Percentiles rank a stretch among this genome's conserved stretches.
Evolutionary conservation across 148 eudicot species (phyloP).

Genomic region (Amaranthus hypochondriacus): DNA sequence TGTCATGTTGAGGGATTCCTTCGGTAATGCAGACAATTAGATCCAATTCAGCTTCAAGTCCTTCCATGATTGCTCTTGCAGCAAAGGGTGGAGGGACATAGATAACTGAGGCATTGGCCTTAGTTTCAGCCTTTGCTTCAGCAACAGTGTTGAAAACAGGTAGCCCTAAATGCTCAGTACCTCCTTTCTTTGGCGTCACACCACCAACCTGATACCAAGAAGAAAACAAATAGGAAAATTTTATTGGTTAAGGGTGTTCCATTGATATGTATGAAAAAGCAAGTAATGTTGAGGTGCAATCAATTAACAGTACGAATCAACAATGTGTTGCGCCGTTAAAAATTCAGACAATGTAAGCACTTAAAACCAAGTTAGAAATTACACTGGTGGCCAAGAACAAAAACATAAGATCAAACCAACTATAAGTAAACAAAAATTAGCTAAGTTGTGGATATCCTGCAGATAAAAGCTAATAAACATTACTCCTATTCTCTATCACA

Average conservation of each 20-base stretch:
- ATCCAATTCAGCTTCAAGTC: slow-evolving; percentile 89
- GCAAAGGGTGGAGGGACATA: slow-evolving; percentile 99
- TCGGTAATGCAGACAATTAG: slow-evolving; percentile 94
- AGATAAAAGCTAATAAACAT: no score
- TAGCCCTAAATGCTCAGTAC: slow-evolving; percentile 92
- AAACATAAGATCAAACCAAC: no score
- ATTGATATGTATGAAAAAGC: background rate
- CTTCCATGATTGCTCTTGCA: slow-evolving; percentile 94
- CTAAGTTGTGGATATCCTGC: no score
- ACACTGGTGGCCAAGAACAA: no score
- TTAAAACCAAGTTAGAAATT: no score
- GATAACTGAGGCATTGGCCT: slow-evolving; percentile 93
- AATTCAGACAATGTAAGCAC: no score
- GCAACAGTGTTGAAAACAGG: slow-evolving; percentile 90
- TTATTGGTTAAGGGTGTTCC: no score
- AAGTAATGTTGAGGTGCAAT: background rate
- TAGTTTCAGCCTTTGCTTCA: slow-evolving; percentile 94
- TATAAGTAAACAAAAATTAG: no score
- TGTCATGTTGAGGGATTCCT: slow-evolving; percentile 99
- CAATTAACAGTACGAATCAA: background rate
- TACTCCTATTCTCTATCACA: no score
- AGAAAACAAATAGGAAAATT: background rate
- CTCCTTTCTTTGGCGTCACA: slow-evolving; percentile 95
- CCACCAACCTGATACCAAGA: slow-evolving; percentile 73
- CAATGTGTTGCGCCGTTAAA: background rate